Base-by-base conservation (phyloP, 768 basidiomycete species). In the Daedalea quercina region DNA sequence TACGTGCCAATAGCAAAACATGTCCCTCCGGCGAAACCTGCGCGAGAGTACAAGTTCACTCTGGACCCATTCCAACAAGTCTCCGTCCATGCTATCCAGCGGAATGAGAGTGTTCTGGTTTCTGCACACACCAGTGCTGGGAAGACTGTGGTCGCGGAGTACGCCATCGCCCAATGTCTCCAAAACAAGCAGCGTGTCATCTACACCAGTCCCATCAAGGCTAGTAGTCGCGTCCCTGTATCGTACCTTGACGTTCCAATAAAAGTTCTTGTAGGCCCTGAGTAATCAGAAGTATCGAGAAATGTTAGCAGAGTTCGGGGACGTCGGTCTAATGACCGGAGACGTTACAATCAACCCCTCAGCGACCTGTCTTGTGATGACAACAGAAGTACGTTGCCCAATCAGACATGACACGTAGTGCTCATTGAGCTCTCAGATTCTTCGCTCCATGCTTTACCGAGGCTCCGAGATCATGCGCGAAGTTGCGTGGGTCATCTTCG, bases 401-500 rank as follows among this genome's bases (percentile, higher is more conserved):
- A 20, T 13, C 9, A 24, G 17, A 34, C 43, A 9, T 13, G 19
- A 9, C 0, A 12, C 19, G 8, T 2, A 3, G 43, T n/a, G 44
- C 44, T 6, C 28, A 46, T 46, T 2, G 19, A 11, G 12, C 24
- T 12, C 25, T 15, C 57, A 98, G 94, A 98, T 99, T 84, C 69
- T 99, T 48, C 85, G 96, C 19, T 97, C 94, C 3, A 99, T 99
- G 95, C 74, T 99, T 24, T 99, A 99, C 65, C 86, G 96, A 50
- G 96, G 96, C 35, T 97, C 94, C 3, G 96, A 99, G 73, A 87
- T 99, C 59, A 94, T 98, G 89, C 90, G 96, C 52, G 96, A 99
- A 74, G 95, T 99, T n/a, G 94, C 94, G 1, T 99, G 96, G 96
- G 95, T 98, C 52, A 83, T 99, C 58, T 99, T 98, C 68, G 96